Conservation (phyloP, 2,329 filamentous ascomycete genomes). For the Cercospora janseana region DNA sequence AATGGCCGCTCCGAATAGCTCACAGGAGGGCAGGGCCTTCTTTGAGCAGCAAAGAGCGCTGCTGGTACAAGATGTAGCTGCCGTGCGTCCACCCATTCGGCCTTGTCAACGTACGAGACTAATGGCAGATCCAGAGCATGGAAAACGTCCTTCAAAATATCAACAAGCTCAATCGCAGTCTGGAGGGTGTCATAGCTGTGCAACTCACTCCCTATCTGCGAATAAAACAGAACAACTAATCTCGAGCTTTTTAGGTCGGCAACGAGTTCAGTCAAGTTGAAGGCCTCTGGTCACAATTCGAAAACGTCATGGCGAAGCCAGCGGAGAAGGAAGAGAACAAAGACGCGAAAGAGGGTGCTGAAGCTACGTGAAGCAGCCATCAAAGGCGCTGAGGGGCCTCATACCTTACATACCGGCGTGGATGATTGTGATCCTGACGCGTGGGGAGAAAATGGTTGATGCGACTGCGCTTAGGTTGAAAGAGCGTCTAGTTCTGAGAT, state of each 20-base stretch:
- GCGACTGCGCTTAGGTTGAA: too few species aligned
- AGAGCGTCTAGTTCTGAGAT: too few species aligned
- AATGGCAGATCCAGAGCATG: constrained; percentile 52
- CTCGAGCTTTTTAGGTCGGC: constrained; percentile 55
- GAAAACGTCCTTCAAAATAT: constrained; percentile 93
- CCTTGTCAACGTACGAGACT: background rate
- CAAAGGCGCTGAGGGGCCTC: too few species aligned
- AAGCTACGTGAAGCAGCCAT: too few species aligned
- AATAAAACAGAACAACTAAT: constrained; percentile 43
- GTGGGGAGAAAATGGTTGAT: too few species aligned
- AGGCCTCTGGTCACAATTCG: constrained; percentile 94
- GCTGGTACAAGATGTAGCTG: constrained; percentile 69
- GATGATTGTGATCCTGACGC: too few species aligned
- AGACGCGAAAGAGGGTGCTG: constrained; percentile 32
- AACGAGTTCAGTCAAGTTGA: constrained; percentile 98
- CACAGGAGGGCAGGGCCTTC: constrained; percentile 52
- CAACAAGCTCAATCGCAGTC: constrained; percentile 87
- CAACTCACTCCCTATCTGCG: constrained; percentile 30
- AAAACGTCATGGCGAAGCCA: constrained; percentile 86
- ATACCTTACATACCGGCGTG: too few species aligned
- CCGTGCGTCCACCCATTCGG: constrained; percentile 47
- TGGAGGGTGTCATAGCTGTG: constrained; percentile 89
- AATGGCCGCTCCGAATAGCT: constrained; percentile 9
- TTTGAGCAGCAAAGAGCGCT: constrained; percentile 75
- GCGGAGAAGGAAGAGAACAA: constrained; percentile 42